Evolutionary conservation across 495 filamentous ascomycete genomes (phyloP), one percentile per base, ranked within the genome.

Genomic region (Aspergillus carlsbadensis): DNA sequence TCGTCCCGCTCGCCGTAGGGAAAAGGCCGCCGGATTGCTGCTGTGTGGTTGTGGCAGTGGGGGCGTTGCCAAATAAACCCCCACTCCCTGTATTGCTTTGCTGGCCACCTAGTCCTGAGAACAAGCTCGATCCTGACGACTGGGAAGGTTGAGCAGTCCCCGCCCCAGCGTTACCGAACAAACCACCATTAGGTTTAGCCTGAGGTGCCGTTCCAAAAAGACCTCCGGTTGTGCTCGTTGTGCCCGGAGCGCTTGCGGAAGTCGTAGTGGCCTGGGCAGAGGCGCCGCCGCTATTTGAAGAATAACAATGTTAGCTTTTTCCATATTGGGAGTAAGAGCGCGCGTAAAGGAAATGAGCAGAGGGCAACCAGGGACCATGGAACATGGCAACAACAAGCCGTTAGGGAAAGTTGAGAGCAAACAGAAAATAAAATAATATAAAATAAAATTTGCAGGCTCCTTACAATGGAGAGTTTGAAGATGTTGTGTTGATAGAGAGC

Each of bases 401-500:
- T 29, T 3, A 3, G 26, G 26, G 13, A 21, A 11, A 41, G n/a
- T n/a, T 41, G n/a, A 41, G 20, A 20, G 2, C 34, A 6, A 52
- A 39, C 51, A 35, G 11, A 44, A 29, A 21, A n/a, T n/a, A n/a
- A n/a, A n/a, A n/a, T n/a, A n/a, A n/a, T n/a, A n/a, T 44, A 11
- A 51, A 10, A 20, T 14, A 13, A 42, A 34, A 20, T 18, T 1
- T n/a, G 21, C 5, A 47, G 24, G 4, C 13, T 36, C 20, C 83
- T 83, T 69, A 87, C 84, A 86, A 91, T 65, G 89, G 79, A 36
- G 88, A 78, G 72, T 87, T 89, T 52, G 87, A 83, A 34, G 84
- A 78, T 41, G 75, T 81, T n/a, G 89, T 94, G 67, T 90, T 92
- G 66, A 94, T 88, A 54, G 84, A 89, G 52, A 92, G 76, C 52